Base-by-base conservation (phyloP, 1,284 basidiomycete genomes). In the Xanthoconium separans region DNA sequence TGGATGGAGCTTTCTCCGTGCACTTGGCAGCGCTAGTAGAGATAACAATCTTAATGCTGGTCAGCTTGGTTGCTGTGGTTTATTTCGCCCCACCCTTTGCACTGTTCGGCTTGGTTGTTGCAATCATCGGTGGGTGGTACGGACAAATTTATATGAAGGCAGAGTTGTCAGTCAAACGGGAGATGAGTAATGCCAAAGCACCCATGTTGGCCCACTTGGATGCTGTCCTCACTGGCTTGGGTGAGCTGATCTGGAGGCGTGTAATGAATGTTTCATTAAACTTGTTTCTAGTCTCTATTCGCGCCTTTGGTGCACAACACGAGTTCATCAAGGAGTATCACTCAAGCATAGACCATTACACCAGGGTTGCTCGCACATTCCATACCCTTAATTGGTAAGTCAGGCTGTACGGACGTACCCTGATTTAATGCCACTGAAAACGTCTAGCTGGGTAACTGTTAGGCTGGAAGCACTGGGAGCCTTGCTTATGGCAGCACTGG, bases 261-360 rank as follows among this genome's bases (percentile, higher is more conserved):
- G 18, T 44, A 47, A 33, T 11, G 18, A 41, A 24, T 13, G 6
- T 6, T 15, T 46, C 10, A 27, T 27, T 20, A 44, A n/a, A 37
- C 24, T 7, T 36, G 2, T n/a, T 37, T 7, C 1, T 43, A 84
- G 84, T 78, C 4, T 86, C 84, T 6, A 80, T 87, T 47, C 78
- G 85, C 24, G 83, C 83, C 11, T 85, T 81, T 61, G 77, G 77
- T 7, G 80, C 79, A 16, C 76, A 85, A 62, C 53, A 68, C 22
- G 59, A 69, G 2, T 83, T 84, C 70, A 73, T 66, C 51, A 44
- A 61, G n/a, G 77, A 82, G 59, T 77, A 78, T 2, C 64, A 73
- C 50, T 58, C 62, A 6, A 71, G 77, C 16, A 77, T 84, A 42
- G 75, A 85, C 58, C 70, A 70, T 41, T 83, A 80, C 58, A 73